phyloP scores from a whole-genome alignment of 176 grass and related monocot genomes.

The Poa annua region DNA sequence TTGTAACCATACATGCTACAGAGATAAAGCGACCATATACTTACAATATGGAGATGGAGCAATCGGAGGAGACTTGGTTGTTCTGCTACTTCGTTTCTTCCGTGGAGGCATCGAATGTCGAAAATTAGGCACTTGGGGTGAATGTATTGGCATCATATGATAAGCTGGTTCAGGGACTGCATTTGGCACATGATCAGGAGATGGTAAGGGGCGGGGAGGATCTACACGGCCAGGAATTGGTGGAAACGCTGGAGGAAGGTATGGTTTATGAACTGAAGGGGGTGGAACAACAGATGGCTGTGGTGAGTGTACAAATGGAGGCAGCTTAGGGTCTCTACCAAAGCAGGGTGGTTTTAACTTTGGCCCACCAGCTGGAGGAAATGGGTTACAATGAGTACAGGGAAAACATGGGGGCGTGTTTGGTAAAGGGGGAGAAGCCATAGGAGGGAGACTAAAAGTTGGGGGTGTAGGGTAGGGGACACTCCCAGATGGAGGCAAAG shows the following conservation, averaged over 20 bases:
- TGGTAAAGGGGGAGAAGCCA: slow-evolving; percentile 44
- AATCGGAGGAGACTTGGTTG: slow-evolving; percentile 31
- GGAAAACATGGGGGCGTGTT: slow-evolving; percentile 42
- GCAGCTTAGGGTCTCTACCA: slow-evolving; percentile 34
- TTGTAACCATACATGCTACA: background rate
- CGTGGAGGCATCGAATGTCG: slow-evolving; percentile 22
- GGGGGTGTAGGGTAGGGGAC: slow-evolving; percentile 37
- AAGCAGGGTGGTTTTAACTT: slow-evolving; percentile 50
- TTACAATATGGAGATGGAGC: slow-evolving; percentile 59
- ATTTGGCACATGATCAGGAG: slow-evolving; percentile 41
- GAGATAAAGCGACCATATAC: slow-evolving; percentile 40
- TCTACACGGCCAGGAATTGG: slow-evolving; percentile 36
- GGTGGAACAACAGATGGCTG: slow-evolving; percentile 34
- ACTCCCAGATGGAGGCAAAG: slow-evolving; percentile 40
- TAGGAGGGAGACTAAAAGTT: slow-evolving; percentile 26
- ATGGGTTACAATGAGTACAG: slow-evolving; percentile 41
- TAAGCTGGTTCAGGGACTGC: slow-evolving; percentile 39
- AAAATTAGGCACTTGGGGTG: slow-evolving; percentile 39
- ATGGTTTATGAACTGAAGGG: slow-evolving; percentile 19
- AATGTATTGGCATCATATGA: slow-evolving; percentile 48
- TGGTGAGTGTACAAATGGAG: slow-evolving; percentile 40
- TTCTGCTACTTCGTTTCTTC: slow-evolving; percentile 37
- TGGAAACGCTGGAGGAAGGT: slow-evolving; percentile 45
- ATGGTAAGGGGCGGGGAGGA: slow-evolving; percentile 27
- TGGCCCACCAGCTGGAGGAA: slow-evolving; percentile 45